Evolutionary conservation across 805 yeast species (phyloP).

Genomic region (Barnettozyma botsteinii): DNA sequence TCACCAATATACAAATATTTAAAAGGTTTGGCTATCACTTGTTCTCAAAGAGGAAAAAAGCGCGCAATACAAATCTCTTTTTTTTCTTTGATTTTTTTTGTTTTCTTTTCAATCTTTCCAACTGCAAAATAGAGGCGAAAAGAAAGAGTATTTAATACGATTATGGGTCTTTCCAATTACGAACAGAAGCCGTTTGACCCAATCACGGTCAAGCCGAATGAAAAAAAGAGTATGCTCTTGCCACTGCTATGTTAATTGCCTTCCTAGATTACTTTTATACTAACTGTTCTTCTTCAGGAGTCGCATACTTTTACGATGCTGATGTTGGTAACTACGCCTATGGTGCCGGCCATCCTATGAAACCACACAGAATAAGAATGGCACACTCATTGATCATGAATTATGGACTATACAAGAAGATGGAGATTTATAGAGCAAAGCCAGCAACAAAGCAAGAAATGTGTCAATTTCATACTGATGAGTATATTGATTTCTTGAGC

Average conservation of each 20-base stretch:
- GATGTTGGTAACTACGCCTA: slow-evolving; percentile 97
- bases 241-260: too few species aligned
- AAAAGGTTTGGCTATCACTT: too few species aligned
- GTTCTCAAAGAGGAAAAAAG: neutral
- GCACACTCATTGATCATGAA: slow-evolving; percentile 87
- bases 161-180: slow-evolving; percentile 19
- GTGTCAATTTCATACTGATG: slow-evolving; percentile 77
- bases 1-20: neutral
- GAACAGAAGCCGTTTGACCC: slow-evolving; percentile 56
- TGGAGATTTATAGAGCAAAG: slow-evolving; percentile 86
- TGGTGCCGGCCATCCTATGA: slow-evolving; percentile 97
- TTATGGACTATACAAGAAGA: slow-evolving; percentile 78
- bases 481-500: slow-evolving; percentile 85
- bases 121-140: neutral
- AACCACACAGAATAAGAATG: slow-evolving; percentile 88
- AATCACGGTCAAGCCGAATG: slow-evolving; percentile 48
- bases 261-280: slow-evolving; percentile 1
- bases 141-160: neutral
- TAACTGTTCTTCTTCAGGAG: slow-evolving; percentile 27
- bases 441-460: slow-evolving; percentile 79
- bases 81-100: neutral
- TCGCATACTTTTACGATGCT: slow-evolving; percentile 77
- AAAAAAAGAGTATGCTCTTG: slow-evolving; percentile 37
- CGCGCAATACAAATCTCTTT: neutral
- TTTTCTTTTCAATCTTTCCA: neutral